Evolutionary conservation across 495 filamentous ascomycete genomes (phyloP).

Genomic region (Xylaria cubensis): DNA sequence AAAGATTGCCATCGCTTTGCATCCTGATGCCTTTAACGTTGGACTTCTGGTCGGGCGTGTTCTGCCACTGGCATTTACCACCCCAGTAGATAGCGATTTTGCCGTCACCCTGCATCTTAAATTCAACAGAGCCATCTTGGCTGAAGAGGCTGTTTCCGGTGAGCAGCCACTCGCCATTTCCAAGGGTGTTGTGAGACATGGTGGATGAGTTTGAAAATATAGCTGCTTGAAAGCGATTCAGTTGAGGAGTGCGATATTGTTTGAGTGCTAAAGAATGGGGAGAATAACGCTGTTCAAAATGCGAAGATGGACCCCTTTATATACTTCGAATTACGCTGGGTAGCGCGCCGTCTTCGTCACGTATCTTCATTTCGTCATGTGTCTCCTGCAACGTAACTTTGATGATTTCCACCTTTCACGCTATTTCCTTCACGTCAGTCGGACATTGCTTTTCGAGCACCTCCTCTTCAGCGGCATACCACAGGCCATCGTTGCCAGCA

Average conservation of each 20-base stretch:
- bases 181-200: constrained; percentile 38
- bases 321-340: neutral
- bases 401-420: neutral
- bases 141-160: constrained; percentile 37
- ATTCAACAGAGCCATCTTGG: constrained; percentile 32
- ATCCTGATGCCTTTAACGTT: constrained; percentile 37
- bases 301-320: constrained; percentile 13
- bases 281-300: neutral
- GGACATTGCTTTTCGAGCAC: neutral
- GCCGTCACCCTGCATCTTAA: constrained; percentile 40
- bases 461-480: neutral
- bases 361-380: neutral
- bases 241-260: neutral
- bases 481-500: neutral
- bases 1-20: constrained; percentile 39
- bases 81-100: constrained; percentile 38
- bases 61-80: constrained; percentile 37
- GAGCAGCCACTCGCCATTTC: constrained; percentile 40
- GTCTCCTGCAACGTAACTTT: neutral
- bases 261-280: neutral
- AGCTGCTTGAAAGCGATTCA: neutral
- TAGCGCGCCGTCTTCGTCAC: neutral
- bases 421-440: neutral
- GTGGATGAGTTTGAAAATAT: neutral
- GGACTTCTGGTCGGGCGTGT: constrained; percentile 33